A percentile compares a stretch with the other conserved stretches of the same genome.
phyloP scores from a whole-genome alignment of 2,329 filamentous ascomycete genomes.

The Talaromyces atroroseus region DNA sequence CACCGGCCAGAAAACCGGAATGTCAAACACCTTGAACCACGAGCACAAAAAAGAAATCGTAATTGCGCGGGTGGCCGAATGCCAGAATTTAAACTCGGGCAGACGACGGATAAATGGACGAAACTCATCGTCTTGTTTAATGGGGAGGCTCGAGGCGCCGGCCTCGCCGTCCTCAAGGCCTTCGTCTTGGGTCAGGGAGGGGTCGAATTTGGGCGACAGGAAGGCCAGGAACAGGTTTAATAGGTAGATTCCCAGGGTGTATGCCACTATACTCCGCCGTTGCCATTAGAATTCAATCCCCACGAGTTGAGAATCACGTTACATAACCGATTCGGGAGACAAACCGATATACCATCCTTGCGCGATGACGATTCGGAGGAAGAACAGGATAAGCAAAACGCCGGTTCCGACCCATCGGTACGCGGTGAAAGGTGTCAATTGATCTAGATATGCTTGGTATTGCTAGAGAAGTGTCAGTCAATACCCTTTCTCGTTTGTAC shows the following conservation, averaged over 20 bases:
- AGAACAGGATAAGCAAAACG: slow-evolving; percentile 71
- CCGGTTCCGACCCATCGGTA: slow-evolving; percentile 91
- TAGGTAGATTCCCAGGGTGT: slow-evolving; percentile 96
- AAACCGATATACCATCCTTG: slow-evolving; percentile 99
- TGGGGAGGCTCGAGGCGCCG: slow-evolving; percentile 68
- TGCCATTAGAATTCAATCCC: too few relatives aligned
- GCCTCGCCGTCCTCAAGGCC: slow-evolving; percentile 86
- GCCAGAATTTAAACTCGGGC: slow-evolving; percentile 99
- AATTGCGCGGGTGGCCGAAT: slow-evolving; percentile 85
- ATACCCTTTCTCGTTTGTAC: not conserved
- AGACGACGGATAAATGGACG: slow-evolving; percentile 91
- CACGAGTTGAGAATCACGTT: too few relatives aligned
- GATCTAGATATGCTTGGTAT: slow-evolving; percentile 91
- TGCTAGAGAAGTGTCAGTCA: slow-evolving; percentile 51
- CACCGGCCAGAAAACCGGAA: slow-evolving; percentile 98
- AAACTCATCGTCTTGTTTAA: slow-evolving; percentile 96
- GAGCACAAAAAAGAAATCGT: slow-evolving; percentile 77
- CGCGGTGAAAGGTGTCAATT: slow-evolving; percentile 79
- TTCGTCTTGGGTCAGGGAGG: slow-evolving; percentile 88
- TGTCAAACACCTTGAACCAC: slow-evolving; percentile 91
- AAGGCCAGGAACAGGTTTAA: slow-evolving; percentile 99
- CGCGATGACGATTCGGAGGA: slow-evolving; percentile 79
- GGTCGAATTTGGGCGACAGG: slow-evolving; percentile 97
- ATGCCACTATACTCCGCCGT: slow-evolving; percentile 62
- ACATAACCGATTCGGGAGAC: slow-evolving; percentile 15